Conservation (phyloP, 306 rosid species). For the Lagenaria siceraria region DNA sequence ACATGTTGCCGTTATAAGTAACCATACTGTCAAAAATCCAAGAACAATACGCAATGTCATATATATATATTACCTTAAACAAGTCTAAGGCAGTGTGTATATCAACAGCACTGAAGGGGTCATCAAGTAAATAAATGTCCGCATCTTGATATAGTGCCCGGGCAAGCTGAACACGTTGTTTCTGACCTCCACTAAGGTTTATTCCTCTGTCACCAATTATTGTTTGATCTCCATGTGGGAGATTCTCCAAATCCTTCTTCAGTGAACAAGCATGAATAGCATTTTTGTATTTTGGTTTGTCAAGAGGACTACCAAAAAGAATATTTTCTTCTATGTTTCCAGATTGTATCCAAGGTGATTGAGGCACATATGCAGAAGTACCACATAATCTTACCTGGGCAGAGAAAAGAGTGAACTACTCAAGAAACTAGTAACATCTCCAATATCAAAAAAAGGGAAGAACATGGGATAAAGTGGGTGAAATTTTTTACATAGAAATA, state of each 20-base stretch:
- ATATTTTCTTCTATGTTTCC: slow-evolving; percentile 90
- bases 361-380: slow-evolving; percentile 77
- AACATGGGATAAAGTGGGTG: neutral
- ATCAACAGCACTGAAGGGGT: slow-evolving; percentile 98
- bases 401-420: slow-evolving; percentile 10
- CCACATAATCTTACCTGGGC: slow-evolving; percentile 81
- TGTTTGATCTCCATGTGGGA: slow-evolving; percentile 88
- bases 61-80: slow-evolving; percentile 41
- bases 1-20: slow-evolving; percentile 1
- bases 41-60: slow-evolving; percentile 7
- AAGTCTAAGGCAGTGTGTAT: slow-evolving; percentile 86
- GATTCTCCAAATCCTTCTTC: slow-evolving; percentile 77
- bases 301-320: slow-evolving; percentile 76
- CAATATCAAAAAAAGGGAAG: slow-evolving; percentile 13
- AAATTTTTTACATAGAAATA: neutral
- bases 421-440: slow-evolving; percentile 2
- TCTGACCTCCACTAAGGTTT: slow-evolving; percentile 93
- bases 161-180: slow-evolving; percentile 95
- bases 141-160: slow-evolving; percentile 92
- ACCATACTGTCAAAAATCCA: neutral
- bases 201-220: slow-evolving; percentile 95
- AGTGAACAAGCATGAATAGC: slow-evolving; percentile 83
- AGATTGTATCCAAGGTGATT: slow-evolving; percentile 92
- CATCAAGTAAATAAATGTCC: slow-evolving; percentile 84
- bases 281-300: slow-evolving; percentile 91